These are phyloP conservation scores for Ustilago curta DNA, from an alignment of 1,284 basidiomycete genomes.

Conservation along the genomic window DNA sequence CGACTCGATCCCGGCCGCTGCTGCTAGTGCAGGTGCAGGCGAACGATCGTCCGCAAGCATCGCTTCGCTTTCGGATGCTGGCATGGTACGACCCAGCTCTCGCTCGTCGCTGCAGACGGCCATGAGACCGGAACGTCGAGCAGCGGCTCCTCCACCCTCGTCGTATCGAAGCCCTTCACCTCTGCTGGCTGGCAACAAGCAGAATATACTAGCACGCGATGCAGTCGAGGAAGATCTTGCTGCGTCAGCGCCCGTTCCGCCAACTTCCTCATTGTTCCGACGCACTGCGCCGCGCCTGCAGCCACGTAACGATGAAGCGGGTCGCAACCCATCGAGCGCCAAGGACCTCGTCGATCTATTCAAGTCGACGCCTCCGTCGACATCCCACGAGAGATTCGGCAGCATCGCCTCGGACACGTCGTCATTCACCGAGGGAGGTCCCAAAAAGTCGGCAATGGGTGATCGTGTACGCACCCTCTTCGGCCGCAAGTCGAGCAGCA, in stretches of 20 bases:
- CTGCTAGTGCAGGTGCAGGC: background rate
- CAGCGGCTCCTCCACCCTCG: slow-evolving; percentile 42
- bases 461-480: slow-evolving; percentile 50
- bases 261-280: slow-evolving; percentile 6
- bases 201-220: slow-evolving; percentile 21
- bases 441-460: slow-evolving; percentile 41
- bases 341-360: slow-evolving; percentile 57
- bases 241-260: background rate
- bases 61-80: slow-evolving; percentile 14
- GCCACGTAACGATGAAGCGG: slow-evolving; percentile 36
- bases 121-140: slow-evolving; percentile 33
- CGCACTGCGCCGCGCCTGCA: slow-evolving; percentile 34
- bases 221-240: slow-evolving; percentile 19
- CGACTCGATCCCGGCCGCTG: slow-evolving; percentile 1
- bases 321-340: slow-evolving; percentile 15
- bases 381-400: slow-evolving; percentile 30
- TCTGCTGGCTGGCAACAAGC: slow-evolving; percentile 20
- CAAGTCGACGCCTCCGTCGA: slow-evolving; percentile 51
- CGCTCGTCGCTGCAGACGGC: slow-evolving; percentile 33
- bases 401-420: slow-evolving; percentile 19
- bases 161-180: slow-evolving; percentile 49
- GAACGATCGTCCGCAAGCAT: slow-evolving; percentile 19
- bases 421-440: slow-evolving; percentile 16
- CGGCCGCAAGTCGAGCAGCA: slow-evolving; percentile 46
- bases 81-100: slow-evolving; percentile 29